Evolutionary conservation across 176 grass and related monocot genomes (phyloP).

Genomic region (Eleusine indica): DNA sequence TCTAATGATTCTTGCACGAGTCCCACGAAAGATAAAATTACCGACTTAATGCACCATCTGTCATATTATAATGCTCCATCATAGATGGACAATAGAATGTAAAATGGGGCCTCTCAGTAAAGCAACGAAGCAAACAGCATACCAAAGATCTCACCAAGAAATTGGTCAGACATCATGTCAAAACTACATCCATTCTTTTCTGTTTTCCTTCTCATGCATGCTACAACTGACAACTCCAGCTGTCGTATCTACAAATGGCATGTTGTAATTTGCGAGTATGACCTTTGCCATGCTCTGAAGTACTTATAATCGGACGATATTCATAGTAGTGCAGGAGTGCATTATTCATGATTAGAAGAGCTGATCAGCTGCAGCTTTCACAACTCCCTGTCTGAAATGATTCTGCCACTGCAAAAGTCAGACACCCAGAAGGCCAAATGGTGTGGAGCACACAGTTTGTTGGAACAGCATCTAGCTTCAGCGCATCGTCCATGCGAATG

Average conservation of each 20-base stretch:
- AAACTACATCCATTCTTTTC: slow-evolving; percentile 13
- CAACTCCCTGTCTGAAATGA: slow-evolving; percentile 4
- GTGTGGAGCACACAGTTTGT: slow-evolving; percentile 23
- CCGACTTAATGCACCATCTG: neutral
- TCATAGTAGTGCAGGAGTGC: neutral
- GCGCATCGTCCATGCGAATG: neutral
- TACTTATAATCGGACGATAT: neutral
- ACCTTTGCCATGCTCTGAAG: neutral
- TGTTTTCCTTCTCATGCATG: neutral
- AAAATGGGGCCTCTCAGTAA: slow-evolving; percentile 20
- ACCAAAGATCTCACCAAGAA: slow-evolving; percentile 24
- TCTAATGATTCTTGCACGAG: neutral
- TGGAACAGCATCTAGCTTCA: slow-evolving; percentile 27
- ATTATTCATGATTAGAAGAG: neutral
- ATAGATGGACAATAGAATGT: slow-evolving; percentile 11
- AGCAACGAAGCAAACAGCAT: slow-evolving; percentile 28
- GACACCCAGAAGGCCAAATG: neutral
- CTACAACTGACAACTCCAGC: neutral
- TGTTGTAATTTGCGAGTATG: neutral
- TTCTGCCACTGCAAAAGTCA: neutral
- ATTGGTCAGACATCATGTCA: slow-evolving; percentile 33
- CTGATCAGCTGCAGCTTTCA: neutral
- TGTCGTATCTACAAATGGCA: neutral
- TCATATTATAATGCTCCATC: neutral
- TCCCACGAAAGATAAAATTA: neutral